Base-by-base conservation (phyloP, 441 rosid genomes). In the Croton setiger region DNA sequence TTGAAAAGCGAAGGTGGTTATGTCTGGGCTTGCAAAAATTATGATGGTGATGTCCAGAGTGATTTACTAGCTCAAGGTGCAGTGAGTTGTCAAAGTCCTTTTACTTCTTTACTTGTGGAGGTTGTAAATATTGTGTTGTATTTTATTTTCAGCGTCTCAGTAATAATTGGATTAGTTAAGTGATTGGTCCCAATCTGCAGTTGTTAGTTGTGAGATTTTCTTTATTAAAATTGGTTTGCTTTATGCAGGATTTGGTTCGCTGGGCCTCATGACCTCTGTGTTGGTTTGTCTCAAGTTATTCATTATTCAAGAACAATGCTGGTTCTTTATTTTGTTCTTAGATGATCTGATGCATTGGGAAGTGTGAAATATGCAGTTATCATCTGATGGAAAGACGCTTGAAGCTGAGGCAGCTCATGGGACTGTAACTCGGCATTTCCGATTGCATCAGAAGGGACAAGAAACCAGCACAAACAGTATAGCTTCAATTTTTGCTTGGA, bases 401-500 rank as follows among this genome's bases (percentile, higher is more conserved):
- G 97, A 94, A 83, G 92, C 99, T 73, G 99, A 94, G 77, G 97
- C 97, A 31, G 99, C 97, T 81, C 99, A 90, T 79, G 99, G 99
- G 63, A 94, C 97, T 15, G 99, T 91, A 72, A 94, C 99, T 63
- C 84, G 99, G 27, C 99, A 94, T 88, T 94, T 81, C 76, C 85
- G 96, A 72, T 77, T 92, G 52, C 77, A 92, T 79, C 97, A 92
- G 78, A 88, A 85, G 79, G 97, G 99, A 43, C 96, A 85, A 77
- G 99, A 94, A 81, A 94, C 99, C 69, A 94, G 97, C 80, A 94
- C 99, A 41, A 94, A 94, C 73, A 94, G 99, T 74, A 85, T 92
- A 57, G 99, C 99, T 72, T 94, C 96, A 52, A 88, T 90, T 74
- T 92, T 92, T 86, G 97, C 99, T 13, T 94, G 99, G 97, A 83